Evolutionary conservation across 2,329 filamentous ascomycete species (phyloP), one percentile per base, ranked within the genome.

Genomic region (Aureobasidium melanogenum): DNA sequence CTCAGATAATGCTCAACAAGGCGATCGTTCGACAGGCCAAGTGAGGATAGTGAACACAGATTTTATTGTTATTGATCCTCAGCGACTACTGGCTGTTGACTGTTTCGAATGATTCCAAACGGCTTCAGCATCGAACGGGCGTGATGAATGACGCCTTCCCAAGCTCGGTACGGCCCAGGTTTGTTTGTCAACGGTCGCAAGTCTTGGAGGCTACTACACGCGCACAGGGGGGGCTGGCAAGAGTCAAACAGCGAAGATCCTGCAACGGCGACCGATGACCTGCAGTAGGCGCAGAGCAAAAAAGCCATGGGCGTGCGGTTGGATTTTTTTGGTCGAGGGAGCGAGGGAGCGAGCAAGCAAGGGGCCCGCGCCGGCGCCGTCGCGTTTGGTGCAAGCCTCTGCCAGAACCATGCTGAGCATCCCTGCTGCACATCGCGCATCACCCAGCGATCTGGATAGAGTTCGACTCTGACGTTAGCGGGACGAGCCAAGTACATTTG

Each of bases 361-460:
- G 50, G 41, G 59, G 30, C 30, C 57, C 28, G 59, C 59, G 59
- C 59, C 59, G 56, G 56, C 56, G 56, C 56, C 56, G 44, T 59
- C 56, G 56, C 5, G n/a, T 30, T 41, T 50, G 56, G 56, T 38
- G 43, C 34, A 41, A 38, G 56, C 44, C 56, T 59, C n/a, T 59
- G 44, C 44, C 56, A 48, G 24, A 34, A 41, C 59, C 59, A 52
- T 26, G 47, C 48, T 61, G 39, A 41, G 15, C 48, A 62, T 52
- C 61, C 61, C 55, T 52, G 57, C 44, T 57, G 60, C 57, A 59
- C 64, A 65, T 65, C 64, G 48, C 47, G 43, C 57, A 69, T 70
- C 56, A 48, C 44, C 72, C 73, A 71, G 69, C 72, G 72, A 74
- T 74, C 73, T 74, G 73, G 72, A 62, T 65, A 68, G 60, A 64